A percentile compares a stretch with the other conserved stretches of the same genome.
These are phyloP conservation scores for Macrophomina phaseolina DNA, from an alignment of 2,329 filamentous ascomycete genomes.

Conservation along the genomic window DNA sequence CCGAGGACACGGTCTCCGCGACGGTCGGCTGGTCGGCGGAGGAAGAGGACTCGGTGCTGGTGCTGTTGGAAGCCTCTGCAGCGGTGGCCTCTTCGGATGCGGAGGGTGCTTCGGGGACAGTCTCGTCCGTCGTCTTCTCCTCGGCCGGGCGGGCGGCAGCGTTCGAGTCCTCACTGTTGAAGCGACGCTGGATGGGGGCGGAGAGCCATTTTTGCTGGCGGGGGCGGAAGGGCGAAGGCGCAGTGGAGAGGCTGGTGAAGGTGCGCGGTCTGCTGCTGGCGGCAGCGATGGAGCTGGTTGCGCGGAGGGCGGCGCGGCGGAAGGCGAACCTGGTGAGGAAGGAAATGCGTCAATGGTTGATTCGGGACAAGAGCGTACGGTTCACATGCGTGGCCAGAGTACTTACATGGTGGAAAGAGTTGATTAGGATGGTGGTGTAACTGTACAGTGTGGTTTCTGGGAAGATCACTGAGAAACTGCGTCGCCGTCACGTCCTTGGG, in stretches of 20 bases:
- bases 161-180: conserved; percentile 51
- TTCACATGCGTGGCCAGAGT: background rate
- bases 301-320: conserved; percentile 62
- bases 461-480: background rate
- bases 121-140: conserved; percentile 43
- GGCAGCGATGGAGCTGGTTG: conserved; percentile 54
- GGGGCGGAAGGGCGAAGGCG: conserved; percentile 39
- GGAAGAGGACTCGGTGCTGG: background rate
- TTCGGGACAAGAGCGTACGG: background rate
- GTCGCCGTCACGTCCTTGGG: background rate
- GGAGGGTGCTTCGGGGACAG: conserved; percentile 39
- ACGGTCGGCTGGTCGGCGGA: conserved; percentile 9
- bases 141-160: conserved; percentile 36
- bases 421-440: background rate
- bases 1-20: conserved; percentile 30
- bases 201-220: conserved; percentile 44
- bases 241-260: conserved; percentile 34
- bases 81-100: conserved; percentile 38
- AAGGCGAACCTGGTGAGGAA: conserved; percentile 59
- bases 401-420: conserved; percentile 8
- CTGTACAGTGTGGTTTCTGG: background rate
- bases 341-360: background rate
- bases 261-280: conserved; percentile 49
- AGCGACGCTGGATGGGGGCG: conserved; percentile 52
- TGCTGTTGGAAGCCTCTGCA: background rate